These are phyloP conservation scores for Peltaster fructicola DNA, from an alignment of 2,329 filamentous ascomycete genomes.

Conservation along the genomic window DNA sequence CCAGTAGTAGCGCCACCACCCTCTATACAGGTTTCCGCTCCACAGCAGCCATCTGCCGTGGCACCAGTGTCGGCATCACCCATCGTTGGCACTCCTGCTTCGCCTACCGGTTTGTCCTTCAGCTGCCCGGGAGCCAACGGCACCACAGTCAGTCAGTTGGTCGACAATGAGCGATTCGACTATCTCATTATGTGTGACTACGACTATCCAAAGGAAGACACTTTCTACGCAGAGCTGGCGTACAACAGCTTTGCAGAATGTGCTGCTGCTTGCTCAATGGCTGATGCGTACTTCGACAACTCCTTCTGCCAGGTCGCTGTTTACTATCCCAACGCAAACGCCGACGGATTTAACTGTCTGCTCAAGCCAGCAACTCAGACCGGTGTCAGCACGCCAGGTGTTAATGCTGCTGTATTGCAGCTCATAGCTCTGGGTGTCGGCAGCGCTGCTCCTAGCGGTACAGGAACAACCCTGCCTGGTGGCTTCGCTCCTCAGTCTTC, in stretches of 20 bases:
- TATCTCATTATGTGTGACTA: conserved; percentile 18
- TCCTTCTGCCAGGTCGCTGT: conserved; percentile 17
- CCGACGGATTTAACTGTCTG: conserved; percentile 16
- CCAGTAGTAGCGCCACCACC: not conserved
- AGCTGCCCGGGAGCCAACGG: conserved; percentile 17
- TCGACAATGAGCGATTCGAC: conserved; percentile 16
- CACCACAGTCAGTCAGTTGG: conserved; percentile 15
- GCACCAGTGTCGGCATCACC: conserved; percentile 1
- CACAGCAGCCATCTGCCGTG: conserved; percentile 3
- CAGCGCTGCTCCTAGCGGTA: conserved; percentile 7
- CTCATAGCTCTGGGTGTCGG: conserved; percentile 13
- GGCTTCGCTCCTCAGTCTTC: too few relatives aligned
- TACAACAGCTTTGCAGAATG: conserved; percentile 17
- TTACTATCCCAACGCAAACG: conserved; percentile 11
- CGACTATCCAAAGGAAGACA: conserved; percentile 11
- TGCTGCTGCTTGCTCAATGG: conserved; percentile 16
- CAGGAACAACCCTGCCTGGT: conserved; percentile 12
- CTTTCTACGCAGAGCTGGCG: conserved; percentile 10
- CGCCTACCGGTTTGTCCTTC: conserved; percentile 14
- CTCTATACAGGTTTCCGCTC: conserved; percentile 1
- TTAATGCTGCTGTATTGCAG: conserved; percentile 15
- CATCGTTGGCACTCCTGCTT: conserved; percentile 5
- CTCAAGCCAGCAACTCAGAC: conserved; percentile 12
- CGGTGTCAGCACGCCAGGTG: conserved; percentile 10
- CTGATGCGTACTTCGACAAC: conserved; percentile 12